Base-by-base conservation (phyloP, 768 basidiomycete species). In the Boletellus emodensis region DNA sequence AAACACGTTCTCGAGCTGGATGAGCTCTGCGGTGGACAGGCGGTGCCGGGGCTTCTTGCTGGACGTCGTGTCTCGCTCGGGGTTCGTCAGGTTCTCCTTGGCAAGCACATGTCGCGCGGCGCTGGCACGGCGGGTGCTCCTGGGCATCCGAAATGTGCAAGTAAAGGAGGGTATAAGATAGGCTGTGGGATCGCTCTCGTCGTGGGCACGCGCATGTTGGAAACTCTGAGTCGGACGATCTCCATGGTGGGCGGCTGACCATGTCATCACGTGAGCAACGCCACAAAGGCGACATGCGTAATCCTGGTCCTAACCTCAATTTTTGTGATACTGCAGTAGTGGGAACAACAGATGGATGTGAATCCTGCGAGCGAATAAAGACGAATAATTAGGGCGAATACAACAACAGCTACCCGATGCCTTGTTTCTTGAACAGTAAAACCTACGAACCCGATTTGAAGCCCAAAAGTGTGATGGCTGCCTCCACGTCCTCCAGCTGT, bases 31-130 rank as follows among this genome's bases (percentile, higher is more conserved):
- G 37, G 54, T 50, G 26, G 75, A 66, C 62, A 76, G 57, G 43
- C 72, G 73, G 48, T 71, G 70, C 30, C 74, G 69, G 7, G 61
- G 51, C n/a, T 66, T 71, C 56, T 44, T 67, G 49, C 41, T 46
- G 4, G 50, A 43, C 8, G 46, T 40, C 11, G 49, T 6, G 37
- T 18, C n/a, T 20, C 20, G 20, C 20, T 20, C 20, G 20, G 30
- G 40, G 6, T 7, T 42, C 2, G 22, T 17, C 22, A 15, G 40
- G 49, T 64, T 60, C 49, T 60, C 61, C 24, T 68, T 62, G 36
- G 48, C 43, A 7, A 26, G 39, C n/a, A 22, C 32, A 11, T 41
- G 36, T n/a, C 53, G 55, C 39, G 50, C 1, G 18, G 52, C 44
- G 44, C 17, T 37, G 48, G 56, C 46, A 14, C 59, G 58, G 44